Evolutionary conservation across 2,329 filamentous ascomycete genomes (phyloP).

Genomic region (Epicoccum nigrum): DNA sequence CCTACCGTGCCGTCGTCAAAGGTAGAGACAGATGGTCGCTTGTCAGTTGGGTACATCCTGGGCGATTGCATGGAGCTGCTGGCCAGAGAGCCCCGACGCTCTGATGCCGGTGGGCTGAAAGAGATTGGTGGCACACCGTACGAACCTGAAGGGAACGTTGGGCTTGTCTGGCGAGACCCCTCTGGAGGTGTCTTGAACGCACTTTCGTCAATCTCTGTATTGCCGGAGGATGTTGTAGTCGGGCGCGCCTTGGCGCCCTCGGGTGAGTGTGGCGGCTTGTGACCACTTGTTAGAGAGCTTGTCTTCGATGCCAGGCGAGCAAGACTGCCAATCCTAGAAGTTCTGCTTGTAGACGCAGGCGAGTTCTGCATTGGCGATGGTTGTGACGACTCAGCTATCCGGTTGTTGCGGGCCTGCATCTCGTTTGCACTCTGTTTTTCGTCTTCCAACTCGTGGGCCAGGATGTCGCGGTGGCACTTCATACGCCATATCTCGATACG

Average conservation of each 20-base stretch:
- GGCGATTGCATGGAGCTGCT: slow-evolving; percentile 46
- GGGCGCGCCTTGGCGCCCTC: slow-evolving; percentile 35
- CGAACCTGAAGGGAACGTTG: slow-evolving; percentile 35
- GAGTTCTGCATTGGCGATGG: slow-evolving; percentile 30
- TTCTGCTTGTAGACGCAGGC: slow-evolving; percentile 32
- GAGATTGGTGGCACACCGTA: slow-evolving; percentile 43
- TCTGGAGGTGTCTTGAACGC: slow-evolving; percentile 56
- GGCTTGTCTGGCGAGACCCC: slow-evolving; percentile 46
- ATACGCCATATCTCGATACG: slow-evolving; percentile 91
- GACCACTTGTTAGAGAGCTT: slow-evolving; percentile 38
- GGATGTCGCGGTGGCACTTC: slow-evolving; percentile 87
- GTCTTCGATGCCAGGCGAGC: slow-evolving; percentile 46
- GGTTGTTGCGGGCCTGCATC: slow-evolving; percentile 35
- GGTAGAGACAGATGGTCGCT: slow-evolving; percentile 44
- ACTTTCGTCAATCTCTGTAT: slow-evolving; percentile 49
- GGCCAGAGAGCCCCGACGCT: slow-evolving; percentile 39
- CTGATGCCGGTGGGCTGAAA: slow-evolving; percentile 39
- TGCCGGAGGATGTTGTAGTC: slow-evolving; percentile 45
- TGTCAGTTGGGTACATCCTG: slow-evolving; percentile 39
- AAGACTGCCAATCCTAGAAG: slow-evolving; percentile 41
- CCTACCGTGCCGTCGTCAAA: slow-evolving; percentile 35
- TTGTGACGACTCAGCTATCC: slow-evolving; percentile 29
- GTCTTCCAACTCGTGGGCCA: slow-evolving; percentile 83
- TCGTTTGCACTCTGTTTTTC: slow-evolving; percentile 59
- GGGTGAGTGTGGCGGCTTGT: slow-evolving; percentile 43